A percentile compares a stretch with the other conserved stretches of the same genome.
Evolutionary conservation across 2,329 filamentous ascomycete genomes (phyloP).

Genomic region (Chaetomium sp.): DNA sequence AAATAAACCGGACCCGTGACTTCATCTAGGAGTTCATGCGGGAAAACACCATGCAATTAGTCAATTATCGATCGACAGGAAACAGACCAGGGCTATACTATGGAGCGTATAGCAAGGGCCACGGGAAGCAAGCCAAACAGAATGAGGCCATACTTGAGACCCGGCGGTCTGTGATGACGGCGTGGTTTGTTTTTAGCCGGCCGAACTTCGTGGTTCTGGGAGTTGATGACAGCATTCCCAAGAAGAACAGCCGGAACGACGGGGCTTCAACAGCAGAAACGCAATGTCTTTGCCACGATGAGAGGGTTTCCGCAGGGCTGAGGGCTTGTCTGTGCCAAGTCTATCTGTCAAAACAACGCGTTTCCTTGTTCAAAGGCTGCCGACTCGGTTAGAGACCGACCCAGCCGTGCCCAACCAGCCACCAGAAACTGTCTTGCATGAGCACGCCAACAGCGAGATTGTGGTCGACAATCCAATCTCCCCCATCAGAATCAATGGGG

Average conservation of each 20-base stretch:
- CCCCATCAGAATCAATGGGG: background rate
- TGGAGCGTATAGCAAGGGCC: slow-evolving; percentile 11
- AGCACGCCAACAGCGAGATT: slow-evolving; percentile 4
- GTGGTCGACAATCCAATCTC: slow-evolving; percentile 7
- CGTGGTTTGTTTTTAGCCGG: slow-evolving; percentile 4
- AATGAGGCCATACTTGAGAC: background rate
- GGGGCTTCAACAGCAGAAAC: no score
- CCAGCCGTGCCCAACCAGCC: slow-evolving; percentile 5
- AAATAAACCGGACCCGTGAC: no score
- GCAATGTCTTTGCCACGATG: background rate
- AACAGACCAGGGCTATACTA: background rate
- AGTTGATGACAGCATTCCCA: background rate
- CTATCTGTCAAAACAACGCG: slow-evolving; percentile 3
- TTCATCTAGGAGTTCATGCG: slow-evolving; percentile 7
- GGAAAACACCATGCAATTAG: background rate
- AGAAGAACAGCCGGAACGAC: background rate
- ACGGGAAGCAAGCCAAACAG: background rate
- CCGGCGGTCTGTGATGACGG: background rate
- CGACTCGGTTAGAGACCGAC: background rate
- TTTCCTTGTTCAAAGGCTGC: background rate
- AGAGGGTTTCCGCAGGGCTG: slow-evolving; percentile 1
- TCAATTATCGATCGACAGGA: background rate
- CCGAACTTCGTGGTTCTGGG: background rate
- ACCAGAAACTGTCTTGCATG: slow-evolving; percentile 6
- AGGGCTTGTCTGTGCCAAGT: background rate